phyloP scores from a whole-genome alignment of 1,284 basidiomycete species.

The Austropuccinia psidii region DNA sequence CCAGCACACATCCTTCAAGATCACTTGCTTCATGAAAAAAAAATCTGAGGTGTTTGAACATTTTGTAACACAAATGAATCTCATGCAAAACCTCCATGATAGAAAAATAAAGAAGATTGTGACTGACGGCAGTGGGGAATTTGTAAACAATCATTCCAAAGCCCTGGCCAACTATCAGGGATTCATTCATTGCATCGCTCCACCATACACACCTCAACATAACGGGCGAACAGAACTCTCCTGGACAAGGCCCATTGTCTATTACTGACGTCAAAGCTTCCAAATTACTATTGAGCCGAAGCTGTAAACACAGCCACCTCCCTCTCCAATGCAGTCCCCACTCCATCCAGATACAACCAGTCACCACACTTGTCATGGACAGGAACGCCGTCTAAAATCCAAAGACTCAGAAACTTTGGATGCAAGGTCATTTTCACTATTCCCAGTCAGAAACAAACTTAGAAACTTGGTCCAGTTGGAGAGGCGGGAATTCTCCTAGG shows the following conservation, averaged over 20 bases:
- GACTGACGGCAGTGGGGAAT: conserved; percentile 6
- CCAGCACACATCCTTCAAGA: neutral
- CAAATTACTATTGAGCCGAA: conserved; percentile 47
- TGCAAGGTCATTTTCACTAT: neutral
- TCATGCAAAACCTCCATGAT: neutral
- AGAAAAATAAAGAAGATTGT: neutral
- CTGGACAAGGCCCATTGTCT: conserved; percentile 43
- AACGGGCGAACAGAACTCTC: conserved; percentile 21
- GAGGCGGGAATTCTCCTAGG: neutral
- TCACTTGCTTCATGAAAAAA: neutral
- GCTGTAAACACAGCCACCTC: conserved; percentile 45
- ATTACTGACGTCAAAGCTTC: conserved; percentile 43
- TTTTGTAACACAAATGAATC: neutral
- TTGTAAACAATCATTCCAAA: neutral
- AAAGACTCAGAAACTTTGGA: neutral
- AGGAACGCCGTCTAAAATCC: too few relatives aligned
- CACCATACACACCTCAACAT: conserved; percentile 3
- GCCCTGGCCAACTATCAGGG: neutral
- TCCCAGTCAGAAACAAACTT: neutral
- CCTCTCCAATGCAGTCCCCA: conserved; percentile 43
- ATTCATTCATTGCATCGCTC: neutral
- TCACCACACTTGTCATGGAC: too few relatives aligned
- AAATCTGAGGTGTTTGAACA: neutral
- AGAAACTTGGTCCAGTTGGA: neutral
- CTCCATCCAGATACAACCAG: too few relatives aligned